Evolutionary conservation across 768 basidiomycete genomes (phyloP).

Genomic region (Podaxis sp.): DNA sequence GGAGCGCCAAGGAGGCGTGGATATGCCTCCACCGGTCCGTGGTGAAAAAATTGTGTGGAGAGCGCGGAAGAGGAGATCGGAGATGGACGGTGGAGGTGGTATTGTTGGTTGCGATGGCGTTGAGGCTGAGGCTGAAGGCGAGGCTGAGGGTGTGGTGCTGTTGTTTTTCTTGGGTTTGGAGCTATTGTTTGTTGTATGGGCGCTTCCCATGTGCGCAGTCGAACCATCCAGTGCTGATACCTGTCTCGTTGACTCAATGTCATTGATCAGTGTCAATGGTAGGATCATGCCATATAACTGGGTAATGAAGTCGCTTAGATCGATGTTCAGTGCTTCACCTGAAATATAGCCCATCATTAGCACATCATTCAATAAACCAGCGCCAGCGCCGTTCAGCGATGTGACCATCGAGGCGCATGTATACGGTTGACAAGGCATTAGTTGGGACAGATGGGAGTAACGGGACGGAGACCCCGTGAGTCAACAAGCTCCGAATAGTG

Average conservation of each 20-base stretch:
- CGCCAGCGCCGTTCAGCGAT: background rate
- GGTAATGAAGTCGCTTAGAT: constrained; percentile 85
- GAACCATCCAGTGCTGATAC: constrained; percentile 17
- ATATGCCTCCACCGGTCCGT: constrained; percentile 45
- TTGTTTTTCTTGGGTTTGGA: constrained; percentile 21
- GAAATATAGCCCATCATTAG: constrained; percentile 12
- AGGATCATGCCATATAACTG: constrained; percentile 82
- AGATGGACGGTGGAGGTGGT: constrained; percentile 31
- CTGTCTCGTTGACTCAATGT: constrained; percentile 47
- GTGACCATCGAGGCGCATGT: constrained; percentile 3
- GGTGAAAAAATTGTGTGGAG: constrained; percentile 81
- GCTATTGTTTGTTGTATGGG: constrained; percentile 19
- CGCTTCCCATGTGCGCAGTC: background rate
- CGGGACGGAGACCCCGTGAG: constrained; percentile 2
- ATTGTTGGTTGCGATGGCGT: constrained; percentile 15
- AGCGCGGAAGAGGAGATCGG: constrained; percentile 84
- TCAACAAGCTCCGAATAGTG: constrained; percentile 2
- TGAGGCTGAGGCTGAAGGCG: constrained; percentile 6
- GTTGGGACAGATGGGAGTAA: constrained; percentile 7
- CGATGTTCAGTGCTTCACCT: constrained; percentile 98
- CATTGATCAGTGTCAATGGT: constrained; percentile 63
- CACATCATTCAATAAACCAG: background rate
- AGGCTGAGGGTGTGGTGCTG: constrained; percentile 7
- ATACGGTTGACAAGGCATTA: constrained; percentile 11
- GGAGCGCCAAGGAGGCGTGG: constrained; percentile 67